phyloP scores from a whole-genome alignment of 805 yeast species.

The Saturnispora saitoi region DNA sequence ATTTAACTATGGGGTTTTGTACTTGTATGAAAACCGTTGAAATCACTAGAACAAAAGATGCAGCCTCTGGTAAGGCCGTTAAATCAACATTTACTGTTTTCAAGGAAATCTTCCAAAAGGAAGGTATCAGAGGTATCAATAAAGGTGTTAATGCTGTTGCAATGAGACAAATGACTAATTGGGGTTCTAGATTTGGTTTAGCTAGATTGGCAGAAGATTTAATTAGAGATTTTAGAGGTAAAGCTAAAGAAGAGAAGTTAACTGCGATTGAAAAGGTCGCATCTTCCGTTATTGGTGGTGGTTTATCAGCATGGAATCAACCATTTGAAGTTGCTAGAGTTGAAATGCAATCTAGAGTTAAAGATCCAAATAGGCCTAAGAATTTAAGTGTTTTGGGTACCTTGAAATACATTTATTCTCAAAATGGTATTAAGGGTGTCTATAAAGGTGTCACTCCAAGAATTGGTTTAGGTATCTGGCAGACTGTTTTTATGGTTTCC shows the following conservation, averaged over 20 bases:
- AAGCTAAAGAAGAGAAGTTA: slow-evolving; percentile 48
- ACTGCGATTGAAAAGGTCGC: slow-evolving; percentile 71
- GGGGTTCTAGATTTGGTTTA: slow-evolving; percentile 97
- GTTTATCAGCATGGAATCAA: slow-evolving; percentile 96
- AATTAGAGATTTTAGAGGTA: slow-evolving; percentile 57
- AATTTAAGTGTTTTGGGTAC: slow-evolving; percentile 73
- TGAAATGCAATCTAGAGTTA: slow-evolving; percentile 95
- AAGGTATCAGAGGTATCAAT: slow-evolving; percentile 91
- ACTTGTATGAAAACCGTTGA: slow-evolving; percentile 99
- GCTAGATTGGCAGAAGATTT: slow-evolving; percentile 84
- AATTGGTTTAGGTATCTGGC: slow-evolving; percentile 95
- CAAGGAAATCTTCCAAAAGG: slow-evolving; percentile 70
- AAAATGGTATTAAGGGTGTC: slow-evolving; percentile 81
- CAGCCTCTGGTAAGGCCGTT: slow-evolving; percentile 53
- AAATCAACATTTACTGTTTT: slow-evolving; percentile 81
- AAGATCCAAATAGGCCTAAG: slow-evolving; percentile 91
- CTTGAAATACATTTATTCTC: slow-evolving; percentile 69
- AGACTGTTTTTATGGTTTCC: slow-evolving; percentile 97
- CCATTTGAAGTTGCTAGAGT: slow-evolving; percentile 97
- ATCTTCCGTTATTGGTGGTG: slow-evolving; percentile 92
- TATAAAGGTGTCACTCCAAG: slow-evolving; percentile 97
- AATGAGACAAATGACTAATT: slow-evolving; percentile 96
- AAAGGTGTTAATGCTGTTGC: slow-evolving; percentile 99
- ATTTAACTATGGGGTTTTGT: slow-evolving; percentile 94
- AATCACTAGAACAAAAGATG: slow-evolving; percentile 83